Conservation (phyloP, 169 alveolate species). For the Toxoplasma gondii region DNA sequence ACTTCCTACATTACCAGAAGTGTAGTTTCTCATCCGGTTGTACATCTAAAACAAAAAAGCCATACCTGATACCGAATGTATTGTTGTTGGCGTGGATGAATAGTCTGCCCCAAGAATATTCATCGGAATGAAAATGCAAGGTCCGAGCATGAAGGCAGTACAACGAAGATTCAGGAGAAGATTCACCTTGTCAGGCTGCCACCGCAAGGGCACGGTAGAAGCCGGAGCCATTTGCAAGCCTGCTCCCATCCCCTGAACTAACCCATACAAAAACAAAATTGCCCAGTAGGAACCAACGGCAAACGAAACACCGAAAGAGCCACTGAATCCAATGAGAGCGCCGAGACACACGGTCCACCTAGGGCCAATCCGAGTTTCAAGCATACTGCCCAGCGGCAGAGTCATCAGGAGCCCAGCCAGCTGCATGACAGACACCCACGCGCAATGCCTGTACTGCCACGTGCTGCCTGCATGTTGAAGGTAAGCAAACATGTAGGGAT, state of each 20-base stretch:
- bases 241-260: neutral
- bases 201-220: neutral
- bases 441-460: neutral
- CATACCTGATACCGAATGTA: too few species aligned
- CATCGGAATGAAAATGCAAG: neutral
- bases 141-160: neutral
- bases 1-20: too few species aligned
- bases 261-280: neutral
- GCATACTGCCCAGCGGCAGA: slow-evolving; percentile 9
- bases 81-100: too few species aligned
- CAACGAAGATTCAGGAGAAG: neutral
- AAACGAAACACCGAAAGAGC: neutral
- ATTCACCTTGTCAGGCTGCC: neutral
- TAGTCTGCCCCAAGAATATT: neutral
- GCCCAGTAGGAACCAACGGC: neutral
- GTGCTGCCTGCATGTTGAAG: neutral
- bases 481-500: neutral
- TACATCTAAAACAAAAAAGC: too few species aligned
- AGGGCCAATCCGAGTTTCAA: neutral
- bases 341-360: neutral
- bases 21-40: too few species aligned
- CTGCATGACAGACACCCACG: slow-evolving; percentile 14
- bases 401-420: neutral
- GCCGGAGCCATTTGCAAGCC: slow-evolving; percentile 8
- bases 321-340: neutral